A percentile compares a stretch with the other conserved stretches of the same genome.
Evolutionary conservation across 225 moss, liverwort and hornwort genomes (phyloP).

Genomic region (Bryum argenteum): DNA sequence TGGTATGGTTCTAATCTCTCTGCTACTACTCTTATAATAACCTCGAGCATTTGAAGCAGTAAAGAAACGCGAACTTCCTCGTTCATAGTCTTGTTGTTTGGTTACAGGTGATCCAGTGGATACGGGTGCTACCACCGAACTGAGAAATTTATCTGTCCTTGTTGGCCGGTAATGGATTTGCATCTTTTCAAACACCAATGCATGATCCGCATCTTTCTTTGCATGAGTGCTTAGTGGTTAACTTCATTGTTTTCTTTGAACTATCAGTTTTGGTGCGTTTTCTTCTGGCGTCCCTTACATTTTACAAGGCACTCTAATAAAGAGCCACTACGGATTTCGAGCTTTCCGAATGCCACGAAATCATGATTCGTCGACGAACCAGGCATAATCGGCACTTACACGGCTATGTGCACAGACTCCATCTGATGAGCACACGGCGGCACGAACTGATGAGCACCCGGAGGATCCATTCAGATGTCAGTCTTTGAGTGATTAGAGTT

Average conservation of each 20-base stretch:
- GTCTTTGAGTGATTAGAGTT: too few relatives aligned
- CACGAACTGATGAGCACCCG: too few relatives aligned
- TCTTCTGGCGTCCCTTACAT: constrained; percentile 23
- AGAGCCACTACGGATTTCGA: too few relatives aligned
- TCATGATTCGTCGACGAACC: too few relatives aligned
- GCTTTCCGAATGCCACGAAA: too few relatives aligned
- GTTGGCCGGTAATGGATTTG: constrained; percentile 60
- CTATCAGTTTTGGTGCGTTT: neutral
- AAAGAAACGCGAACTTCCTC: constrained; percentile 1
- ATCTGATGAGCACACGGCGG: too few relatives aligned
- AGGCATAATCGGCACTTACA: too few relatives aligned
- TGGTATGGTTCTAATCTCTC: constrained; percentile 47
- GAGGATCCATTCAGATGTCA: too few relatives aligned
- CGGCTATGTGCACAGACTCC: too few relatives aligned
- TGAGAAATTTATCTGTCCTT: constrained; percentile 58
- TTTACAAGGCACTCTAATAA: too few relatives aligned
- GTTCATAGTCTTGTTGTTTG: constrained; percentile 9
- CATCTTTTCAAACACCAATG: constrained; percentile 19
- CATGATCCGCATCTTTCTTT: constrained; percentile 2
- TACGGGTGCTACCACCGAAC: constrained; percentile 42
- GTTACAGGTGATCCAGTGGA: constrained; percentile 47
- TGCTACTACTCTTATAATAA: constrained; percentile 18
- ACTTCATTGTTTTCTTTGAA: neutral
- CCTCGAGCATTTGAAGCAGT: constrained; percentile 19
- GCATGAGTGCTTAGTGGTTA: constrained; percentile 4